Evolutionary conservation across 352 stramenopile genomes (phyloP), one percentile per base, ranked within the genome.

Genomic region (Elongisporangium anandrum): DNA sequence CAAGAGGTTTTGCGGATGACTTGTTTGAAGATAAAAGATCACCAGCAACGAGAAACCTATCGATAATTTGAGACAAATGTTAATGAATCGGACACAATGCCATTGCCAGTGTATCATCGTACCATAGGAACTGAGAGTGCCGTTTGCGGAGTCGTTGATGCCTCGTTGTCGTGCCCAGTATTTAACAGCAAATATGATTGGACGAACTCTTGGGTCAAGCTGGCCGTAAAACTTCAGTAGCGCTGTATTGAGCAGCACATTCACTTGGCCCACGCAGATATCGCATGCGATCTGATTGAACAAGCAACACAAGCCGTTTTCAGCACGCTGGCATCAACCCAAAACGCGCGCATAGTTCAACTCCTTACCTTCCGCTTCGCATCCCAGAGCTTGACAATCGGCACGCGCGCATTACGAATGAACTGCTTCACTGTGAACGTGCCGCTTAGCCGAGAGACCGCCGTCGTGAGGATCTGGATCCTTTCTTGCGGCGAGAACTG

Each of bases 81-180:
- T n/a, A n/a, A n/a, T n/a, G n/a, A n/a, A n/a, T n/a, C n/a, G n/a
- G n/a, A n/a, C n/a, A 45, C 2, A 4, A 12, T 45, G 2, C 10
- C 10, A 45, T 45, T 45, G 13, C 34, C 34, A 64, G 51, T 15
- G 48, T 54, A 29, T n/a, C 7, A 54, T 50, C 50, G 19, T 58
- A 91, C 84, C 97, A 65, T 99, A 99, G 9, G 92, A 98, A 61
- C 88, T 98, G 50, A 99, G 77, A 19, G 97, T 99, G 20, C 97
- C 96, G 23, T 98, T 92, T 20, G 81, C 87, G 34, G 97, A 96
- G 61, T 98, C 96, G 68, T 99, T 99, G 63, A 99, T 98, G 10
- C 95, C 85, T 22, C 97, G 80, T 38, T 85, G 83, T 69, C 99
- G 99, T 8, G 97, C 96, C 97, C 97, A 99, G 48, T 97, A 87